These are phyloP conservation scores for Arctium lappa DNA, from an alignment of 129 eudicot genomes.

Conservation along the genomic window DNA sequence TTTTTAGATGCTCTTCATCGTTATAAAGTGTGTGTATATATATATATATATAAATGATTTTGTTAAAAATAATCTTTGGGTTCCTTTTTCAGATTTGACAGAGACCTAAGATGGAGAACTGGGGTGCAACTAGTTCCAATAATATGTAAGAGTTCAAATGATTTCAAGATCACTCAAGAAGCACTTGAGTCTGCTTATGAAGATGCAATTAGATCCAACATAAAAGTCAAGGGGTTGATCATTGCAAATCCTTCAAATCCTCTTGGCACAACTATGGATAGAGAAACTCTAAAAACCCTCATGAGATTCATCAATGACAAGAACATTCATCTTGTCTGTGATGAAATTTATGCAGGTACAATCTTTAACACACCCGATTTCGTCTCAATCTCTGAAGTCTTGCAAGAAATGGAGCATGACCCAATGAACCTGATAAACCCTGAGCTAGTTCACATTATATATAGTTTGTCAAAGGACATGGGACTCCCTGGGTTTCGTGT, in stretches of 20 bases:
- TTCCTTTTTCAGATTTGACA: slow-evolving; percentile 50
- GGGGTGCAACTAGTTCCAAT: slow-evolving; percentile 62
- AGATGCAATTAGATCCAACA: slow-evolving; percentile 46
- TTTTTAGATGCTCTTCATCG: neutral
- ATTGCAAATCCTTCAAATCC: slow-evolving; percentile 86
- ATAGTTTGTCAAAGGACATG: slow-evolving; percentile 74
- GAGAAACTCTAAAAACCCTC: slow-evolving; percentile 40
- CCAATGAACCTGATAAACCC: slow-evolving; percentile 18
- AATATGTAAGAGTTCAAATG: slow-evolving; percentile 60
- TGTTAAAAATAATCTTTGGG: neutral
- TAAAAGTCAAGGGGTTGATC: slow-evolving; percentile 67
- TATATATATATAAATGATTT: neutral
- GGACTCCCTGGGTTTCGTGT: slow-evolving; percentile 81
- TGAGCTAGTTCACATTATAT: slow-evolving; percentile 55
- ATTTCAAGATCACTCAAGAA: slow-evolving; percentile 51
- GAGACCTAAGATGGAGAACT: slow-evolving; percentile 88
- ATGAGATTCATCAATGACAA: slow-evolving; percentile 52
- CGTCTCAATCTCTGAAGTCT: slow-evolving; percentile 50
- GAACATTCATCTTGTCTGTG: slow-evolving; percentile 69
- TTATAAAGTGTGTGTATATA: neutral
- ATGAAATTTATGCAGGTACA: slow-evolving; percentile 73
- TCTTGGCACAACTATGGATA: slow-evolving; percentile 60
- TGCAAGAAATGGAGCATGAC: slow-evolving; percentile 48
- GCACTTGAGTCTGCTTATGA: slow-evolving; percentile 56
- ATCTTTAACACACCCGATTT: slow-evolving; percentile 45